Base-by-base conservation (phyloP, 164 flowering plant species). In the Piper betle region DNA sequence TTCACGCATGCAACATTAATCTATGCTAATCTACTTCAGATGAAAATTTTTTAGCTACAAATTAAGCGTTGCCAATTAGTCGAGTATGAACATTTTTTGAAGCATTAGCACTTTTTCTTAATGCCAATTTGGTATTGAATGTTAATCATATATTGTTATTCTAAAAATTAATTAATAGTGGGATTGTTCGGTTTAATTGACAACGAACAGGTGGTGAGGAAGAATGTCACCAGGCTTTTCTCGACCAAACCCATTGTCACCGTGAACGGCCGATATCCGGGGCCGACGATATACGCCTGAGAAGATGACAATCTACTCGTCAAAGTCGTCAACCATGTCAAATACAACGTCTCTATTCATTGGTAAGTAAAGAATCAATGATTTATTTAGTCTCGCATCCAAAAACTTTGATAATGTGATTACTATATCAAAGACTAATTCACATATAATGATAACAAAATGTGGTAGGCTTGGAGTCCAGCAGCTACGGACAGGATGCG, bases 401-500 rank as follows among this genome's bases (percentile, higher is more conserved):
- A 25, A 25, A 25, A 25, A 25, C 33, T 0, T 25, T 25, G 33
- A 25, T 25, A 25, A 25, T 25, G 2, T 25, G 33, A 25, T 25
- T 42, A 11, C 46, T 42, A 42, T 6, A 6, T 42, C 7, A 11
- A 42, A 42, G 46, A 42, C 46, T 42, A 6, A 42, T 42, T 42
- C 46, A 42, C 11, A 42, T 42, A 42, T 42, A 42, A 42, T 25
- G 33, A 12, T 46, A 10, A 11, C 2, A 6, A 42, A 48, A 43
- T 11, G 37, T 62, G 20, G 10, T 62, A 88, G 96, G 96, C 96
- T 84, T 68, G 96, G 93, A 4, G 55, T 88, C 20, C 57, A 87
- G 61, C 96, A 88, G 59, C 68, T 88, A 8, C 68, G 86, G 41
- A 88, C 96, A 1, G 96, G 93, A 0, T 88, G 96, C 93, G 75